Percentiles rank a stretch among this genome's conserved stretches.
Conservation (phyloP, 345 rosid genomes). For the Carallia brachiata region DNA sequence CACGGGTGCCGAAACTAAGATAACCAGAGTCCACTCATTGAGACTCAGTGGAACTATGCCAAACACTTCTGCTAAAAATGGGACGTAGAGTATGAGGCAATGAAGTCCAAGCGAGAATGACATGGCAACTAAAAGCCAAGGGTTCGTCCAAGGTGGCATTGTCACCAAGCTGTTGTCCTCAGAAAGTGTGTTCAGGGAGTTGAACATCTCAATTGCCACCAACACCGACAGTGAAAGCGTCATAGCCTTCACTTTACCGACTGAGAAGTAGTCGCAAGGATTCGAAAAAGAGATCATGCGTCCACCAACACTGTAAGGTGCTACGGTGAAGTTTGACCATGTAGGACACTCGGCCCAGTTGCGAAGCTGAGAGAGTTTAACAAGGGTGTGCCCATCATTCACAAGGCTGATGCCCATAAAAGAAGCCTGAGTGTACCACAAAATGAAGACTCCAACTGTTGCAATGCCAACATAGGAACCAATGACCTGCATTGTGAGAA, state of each 20-base stretch:
- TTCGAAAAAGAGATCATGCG: constrained; percentile 48
- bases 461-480: constrained; percentile 95
- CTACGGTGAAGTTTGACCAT: constrained; percentile 74
- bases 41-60: constrained; percentile 72
- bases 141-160: constrained; percentile 92
- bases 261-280: constrained; percentile 85
- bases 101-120: constrained; percentile 78
- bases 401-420: constrained; percentile 69
- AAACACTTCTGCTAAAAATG: constrained; percentile 71
- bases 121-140: constrained; percentile 92
- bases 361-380: constrained; percentile 65
- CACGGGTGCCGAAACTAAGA: constrained; percentile 76
- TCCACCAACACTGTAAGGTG: constrained; percentile 55
- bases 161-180: constrained; percentile 75
- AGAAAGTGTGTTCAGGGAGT: constrained; percentile 83
- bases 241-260: constrained; percentile 83
- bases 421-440: constrained; percentile 87
- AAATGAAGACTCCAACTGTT: constrained; percentile 78
- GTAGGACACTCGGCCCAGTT: constrained; percentile 73
- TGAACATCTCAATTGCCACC: constrained; percentile 92
- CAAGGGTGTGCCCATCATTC: constrained; percentile 73
- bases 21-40: constrained; percentile 75
- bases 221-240: constrained; percentile 82
- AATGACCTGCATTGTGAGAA: constrained; percentile 50
- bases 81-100: constrained; percentile 76